Conservation (phyloP, 768 basidiomycete species). For the Termitomyces sp. region DNA sequence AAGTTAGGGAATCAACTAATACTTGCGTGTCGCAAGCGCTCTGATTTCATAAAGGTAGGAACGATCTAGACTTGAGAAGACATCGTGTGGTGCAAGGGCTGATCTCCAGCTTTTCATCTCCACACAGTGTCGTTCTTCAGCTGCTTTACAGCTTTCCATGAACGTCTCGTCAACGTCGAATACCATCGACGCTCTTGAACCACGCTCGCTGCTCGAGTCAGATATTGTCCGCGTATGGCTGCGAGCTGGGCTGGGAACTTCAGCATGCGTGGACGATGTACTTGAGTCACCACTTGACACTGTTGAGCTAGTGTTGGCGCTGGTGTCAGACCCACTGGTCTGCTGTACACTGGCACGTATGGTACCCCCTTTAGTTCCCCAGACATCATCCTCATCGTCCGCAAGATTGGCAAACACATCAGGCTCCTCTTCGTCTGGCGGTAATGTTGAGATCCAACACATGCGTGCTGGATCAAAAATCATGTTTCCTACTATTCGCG, state of each 20-base stretch:
- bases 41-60: conserved; percentile 76
- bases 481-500: conserved; percentile 96
- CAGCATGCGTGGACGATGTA: conserved; percentile 23
- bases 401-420: conserved; percentile 93
- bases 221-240: conserved; percentile 64
- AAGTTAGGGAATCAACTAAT: conserved; percentile 32
- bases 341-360: conserved; percentile 58
- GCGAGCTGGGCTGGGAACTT: conserved; percentile 53
- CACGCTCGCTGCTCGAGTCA: conserved; percentile 73
- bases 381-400: conserved; percentile 79
- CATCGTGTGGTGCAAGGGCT: conserved; percentile 27
- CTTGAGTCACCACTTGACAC: conserved; percentile 18
- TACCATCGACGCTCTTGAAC: conserved; percentile 74
- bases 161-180: conserved; percentile 75
- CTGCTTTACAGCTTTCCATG: conserved; percentile 61
- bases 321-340: conserved; percentile 24
- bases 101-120: conserved; percentile 84
- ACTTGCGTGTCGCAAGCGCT: conserved; percentile 79
- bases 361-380: conserved; percentile 73
- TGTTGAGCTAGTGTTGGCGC: conserved; percentile 23
- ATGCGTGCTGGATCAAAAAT: conserved; percentile 91
- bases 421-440: conserved; percentile 88
- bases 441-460: conserved; percentile 89
- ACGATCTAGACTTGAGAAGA: conserved; percentile 46
- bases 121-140: conserved; percentile 74